A percentile compares a stretch with the other conserved stretches of the same genome.
These are phyloP conservation scores for Russula foetens DNA, from an alignment of 768 basidiomycete genomes.

Conservation along the genomic window DNA sequence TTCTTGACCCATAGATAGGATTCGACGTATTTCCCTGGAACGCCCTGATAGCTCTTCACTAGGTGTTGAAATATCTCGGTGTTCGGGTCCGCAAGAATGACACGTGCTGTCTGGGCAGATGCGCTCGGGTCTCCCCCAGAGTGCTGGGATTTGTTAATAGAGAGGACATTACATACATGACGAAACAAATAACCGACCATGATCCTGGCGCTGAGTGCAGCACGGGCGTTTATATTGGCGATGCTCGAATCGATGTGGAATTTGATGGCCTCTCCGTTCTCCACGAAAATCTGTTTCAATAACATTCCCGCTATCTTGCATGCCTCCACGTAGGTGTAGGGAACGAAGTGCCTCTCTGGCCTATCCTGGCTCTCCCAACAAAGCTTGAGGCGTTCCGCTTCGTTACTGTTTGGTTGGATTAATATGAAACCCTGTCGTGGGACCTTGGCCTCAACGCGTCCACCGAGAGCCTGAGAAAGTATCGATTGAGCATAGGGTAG, in stretches of 20 bases:
- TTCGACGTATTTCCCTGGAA: constrained; percentile 68
- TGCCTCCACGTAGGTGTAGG: constrained; percentile 76
- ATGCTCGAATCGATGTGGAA: constrained; percentile 82
- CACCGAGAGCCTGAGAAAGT: constrained; percentile 51
- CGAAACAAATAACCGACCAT: constrained; percentile 37
- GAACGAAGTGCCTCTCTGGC: constrained; percentile 71
- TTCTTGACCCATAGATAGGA: constrained; percentile 81
- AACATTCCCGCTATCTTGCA: constrained; percentile 72
- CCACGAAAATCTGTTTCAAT: constrained; percentile 67
- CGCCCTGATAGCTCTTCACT: constrained; percentile 61
- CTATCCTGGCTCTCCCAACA: constrained; percentile 66
- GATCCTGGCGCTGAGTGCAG: constrained; percentile 58
- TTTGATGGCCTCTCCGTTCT: constrained; percentile 53
- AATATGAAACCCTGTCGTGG: constrained; percentile 71
- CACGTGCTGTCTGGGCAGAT: constrained; percentile 59
- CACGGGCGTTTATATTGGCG: constrained; percentile 65
- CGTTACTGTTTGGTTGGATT: constrained; percentile 55
- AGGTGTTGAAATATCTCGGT: constrained; percentile 70
- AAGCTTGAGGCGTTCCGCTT: constrained; percentile 65
- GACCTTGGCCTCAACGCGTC: constrained; percentile 69
- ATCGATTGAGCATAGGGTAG: not conserved
- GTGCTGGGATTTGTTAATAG: constrained; percentile 37
- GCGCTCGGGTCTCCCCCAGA: constrained; percentile 74
- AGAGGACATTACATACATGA: not conserved
- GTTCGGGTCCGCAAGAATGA: constrained; percentile 74